These are phyloP conservation scores for Chlamydomonas schloesseri DNA, from an alignment of 139 green algal genomes.

Conservation along the genomic window DNA sequence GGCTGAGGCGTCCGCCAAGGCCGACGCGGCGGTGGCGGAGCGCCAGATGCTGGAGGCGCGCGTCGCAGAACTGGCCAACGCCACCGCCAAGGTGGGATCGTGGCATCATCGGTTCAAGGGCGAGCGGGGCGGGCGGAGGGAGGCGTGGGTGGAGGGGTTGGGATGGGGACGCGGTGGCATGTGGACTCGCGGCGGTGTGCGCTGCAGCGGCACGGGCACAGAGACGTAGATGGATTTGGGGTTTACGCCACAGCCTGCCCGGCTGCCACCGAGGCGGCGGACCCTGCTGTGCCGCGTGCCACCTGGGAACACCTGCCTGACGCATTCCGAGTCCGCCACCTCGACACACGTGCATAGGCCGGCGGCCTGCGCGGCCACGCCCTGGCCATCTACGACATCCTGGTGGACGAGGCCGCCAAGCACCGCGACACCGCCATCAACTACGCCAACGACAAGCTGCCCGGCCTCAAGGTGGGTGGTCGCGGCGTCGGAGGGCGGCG, in stretches of 20 bases:
- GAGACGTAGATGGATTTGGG: background rate
- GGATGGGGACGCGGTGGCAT: background rate
- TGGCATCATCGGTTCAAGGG: background rate
- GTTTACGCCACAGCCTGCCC: background rate
- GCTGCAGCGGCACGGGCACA: background rate
- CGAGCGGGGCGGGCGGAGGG: no score
- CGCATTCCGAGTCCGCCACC: no score
- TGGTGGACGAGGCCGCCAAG: background rate
- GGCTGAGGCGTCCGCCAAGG: background rate
- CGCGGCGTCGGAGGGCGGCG: no score
- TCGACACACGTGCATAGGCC: background rate
- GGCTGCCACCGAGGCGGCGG: no score
- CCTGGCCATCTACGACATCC: constrained; percentile 26
- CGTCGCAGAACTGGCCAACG: background rate
- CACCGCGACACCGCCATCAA: constrained; percentile 3
- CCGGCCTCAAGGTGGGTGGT: constrained; percentile 11
- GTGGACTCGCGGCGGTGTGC: no score
- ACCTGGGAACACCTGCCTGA: no score
- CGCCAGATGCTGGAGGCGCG: background rate
- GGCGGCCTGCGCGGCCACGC: constrained; percentile 17
- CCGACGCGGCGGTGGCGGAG: background rate
- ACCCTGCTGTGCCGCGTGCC: no score
- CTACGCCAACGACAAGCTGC: constrained; percentile 45
- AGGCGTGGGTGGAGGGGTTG: no score
- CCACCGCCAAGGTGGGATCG: background rate